phyloP scores from a whole-genome alignment of 2,329 filamentous ascomycete genomes.

The Grosmannia huntii region DNA sequence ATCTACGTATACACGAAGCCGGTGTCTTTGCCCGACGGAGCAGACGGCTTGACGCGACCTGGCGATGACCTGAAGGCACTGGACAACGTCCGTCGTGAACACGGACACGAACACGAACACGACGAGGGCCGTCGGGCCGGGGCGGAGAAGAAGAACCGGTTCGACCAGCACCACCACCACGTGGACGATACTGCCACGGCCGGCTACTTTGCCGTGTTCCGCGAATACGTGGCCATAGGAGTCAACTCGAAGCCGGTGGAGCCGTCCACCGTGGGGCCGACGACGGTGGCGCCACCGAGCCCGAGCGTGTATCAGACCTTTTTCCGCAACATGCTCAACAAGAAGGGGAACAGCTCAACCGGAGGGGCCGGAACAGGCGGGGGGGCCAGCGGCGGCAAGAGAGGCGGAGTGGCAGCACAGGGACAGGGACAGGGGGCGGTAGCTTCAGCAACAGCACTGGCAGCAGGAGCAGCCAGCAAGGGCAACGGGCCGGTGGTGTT shows the following conservation, averaged over 20 bases:
- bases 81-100: conserved; percentile 22
- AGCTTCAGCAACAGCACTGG: not conserved
- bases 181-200: conserved; percentile 65
- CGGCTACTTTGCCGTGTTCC: conserved; percentile 89
- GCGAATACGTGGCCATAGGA: conserved; percentile 83
- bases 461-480: not conserved
- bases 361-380: conserved; percentile 12
- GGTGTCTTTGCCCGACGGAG: conserved; percentile 18
- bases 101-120: conserved; percentile 16
- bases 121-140: not conserved
- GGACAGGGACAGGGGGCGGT: no score
- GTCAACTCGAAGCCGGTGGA: conserved; percentile 90
- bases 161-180: conserved; percentile 42
- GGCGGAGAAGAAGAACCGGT: conserved; percentile 26
- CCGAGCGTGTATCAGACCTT: conserved; percentile 96
- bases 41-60: conserved; percentile 32
- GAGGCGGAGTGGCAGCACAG: conserved; percentile 11
- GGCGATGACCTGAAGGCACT: conserved; percentile 54
- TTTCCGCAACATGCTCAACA: conserved; percentile 91
- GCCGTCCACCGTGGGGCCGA: conserved; percentile 62
- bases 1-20: conserved; percentile 53
- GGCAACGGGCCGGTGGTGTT: conserved; percentile 20
- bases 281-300: conserved; percentile 64
- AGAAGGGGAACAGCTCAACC: conserved; percentile 36
- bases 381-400: not conserved